Base-by-base conservation (phyloP, 225 moss, liverwort and hornwort genomes). In the Asterella californica region DNA sequence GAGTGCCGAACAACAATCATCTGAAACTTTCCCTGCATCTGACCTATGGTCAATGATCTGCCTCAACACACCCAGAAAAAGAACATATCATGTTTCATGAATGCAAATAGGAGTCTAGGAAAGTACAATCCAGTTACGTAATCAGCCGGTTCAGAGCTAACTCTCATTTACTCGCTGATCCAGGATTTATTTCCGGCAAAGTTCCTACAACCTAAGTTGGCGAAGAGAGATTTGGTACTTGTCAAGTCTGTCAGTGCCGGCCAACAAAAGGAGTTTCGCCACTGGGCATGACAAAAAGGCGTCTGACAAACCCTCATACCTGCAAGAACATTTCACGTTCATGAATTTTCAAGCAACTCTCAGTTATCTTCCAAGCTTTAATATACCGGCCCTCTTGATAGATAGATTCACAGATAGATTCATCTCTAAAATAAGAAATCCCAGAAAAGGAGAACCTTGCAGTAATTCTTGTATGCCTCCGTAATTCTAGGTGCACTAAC, bases 21-120 rank as follows among this genome's bases (percentile, higher is more conserved):
- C 83, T 99, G 99, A 76, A 99, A 99, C 82, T 95, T 95, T 53
- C 99, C 97, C 91, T 99, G 97, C 97, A 99, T 99, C 86, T 95
- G 99, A 70, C 99, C 99, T 75, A 99, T 99, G 19, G 95, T 99
- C 86, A 99, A 88, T 45, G 92, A 82, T 83, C 99, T 99, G 92
- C 52, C n/a, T 42, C 42, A 73, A 42, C 50, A 70, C 34, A 54
- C 69, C n/a, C 70, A 61, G 25, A 42, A 42, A 42, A 42, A 7
- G 42, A 42, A 42, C 42, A 42, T 42, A 42, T 42, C 42, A 42
- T 42, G 42, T 42, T 42, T 42, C 42, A 42, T 42, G 4, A 2
- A 42, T 42, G 42, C 42, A 42, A 42, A 42, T 42, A 42, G 3
- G 42, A 42, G 4, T 42, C 42, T 3, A 42, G 42, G 42, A 42